phyloP scores from a whole-genome alignment of 805 yeast genomes.

The Candida silvicultrix region DNA sequence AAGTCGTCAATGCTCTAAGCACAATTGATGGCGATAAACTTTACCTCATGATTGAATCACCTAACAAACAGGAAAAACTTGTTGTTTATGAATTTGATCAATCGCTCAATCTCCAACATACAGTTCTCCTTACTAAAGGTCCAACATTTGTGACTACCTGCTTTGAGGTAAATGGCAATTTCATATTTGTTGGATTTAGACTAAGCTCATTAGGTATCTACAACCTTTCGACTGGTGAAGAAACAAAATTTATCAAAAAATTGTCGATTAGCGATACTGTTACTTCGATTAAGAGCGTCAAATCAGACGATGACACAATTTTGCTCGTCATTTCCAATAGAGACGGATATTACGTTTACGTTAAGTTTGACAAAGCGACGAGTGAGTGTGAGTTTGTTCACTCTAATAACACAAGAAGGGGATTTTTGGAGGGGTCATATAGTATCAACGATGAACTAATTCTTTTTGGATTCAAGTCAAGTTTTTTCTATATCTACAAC shows the following conservation, averaged over 20 bases:
- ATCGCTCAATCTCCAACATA: slow-evolving; percentile 20
- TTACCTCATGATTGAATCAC: slow-evolving; percentile 53
- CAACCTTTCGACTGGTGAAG: slow-evolving; percentile 25
- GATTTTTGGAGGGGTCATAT: slow-evolving; percentile 75
- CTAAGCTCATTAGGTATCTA: slow-evolving; percentile 60
- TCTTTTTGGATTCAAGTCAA: slow-evolving; percentile 78
- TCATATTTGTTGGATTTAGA: slow-evolving; percentile 64
- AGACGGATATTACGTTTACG: slow-evolving; percentile 57
- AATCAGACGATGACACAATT: slow-evolving; percentile 15
- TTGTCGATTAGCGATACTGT: slow-evolving; percentile 63
- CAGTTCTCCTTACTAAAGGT: slow-evolving; percentile 29
- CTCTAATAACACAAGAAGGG: slow-evolving; percentile 62
- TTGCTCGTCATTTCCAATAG: slow-evolving; percentile 45
- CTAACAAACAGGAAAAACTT: slow-evolving; percentile 56
- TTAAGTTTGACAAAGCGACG: slow-evolving; percentile 22
- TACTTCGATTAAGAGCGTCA: slow-evolving; percentile 42
- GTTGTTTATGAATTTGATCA: slow-evolving; percentile 32
- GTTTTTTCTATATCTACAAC: slow-evolving; percentile 73
- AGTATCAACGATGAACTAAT: slow-evolving; percentile 39
- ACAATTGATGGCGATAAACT: slow-evolving; percentile 21
- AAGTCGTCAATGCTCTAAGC: slow-evolving; percentile 45
- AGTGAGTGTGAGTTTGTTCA: slow-evolving; percentile 30
- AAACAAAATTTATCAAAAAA: slow-evolving; percentile 32
- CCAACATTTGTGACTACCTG: slow-evolving; percentile 54
- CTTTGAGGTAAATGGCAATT: slow-evolving; percentile 35